Evolutionary conservation across 805 yeast species (phyloP).

Genomic region (Candida easanensis): DNA sequence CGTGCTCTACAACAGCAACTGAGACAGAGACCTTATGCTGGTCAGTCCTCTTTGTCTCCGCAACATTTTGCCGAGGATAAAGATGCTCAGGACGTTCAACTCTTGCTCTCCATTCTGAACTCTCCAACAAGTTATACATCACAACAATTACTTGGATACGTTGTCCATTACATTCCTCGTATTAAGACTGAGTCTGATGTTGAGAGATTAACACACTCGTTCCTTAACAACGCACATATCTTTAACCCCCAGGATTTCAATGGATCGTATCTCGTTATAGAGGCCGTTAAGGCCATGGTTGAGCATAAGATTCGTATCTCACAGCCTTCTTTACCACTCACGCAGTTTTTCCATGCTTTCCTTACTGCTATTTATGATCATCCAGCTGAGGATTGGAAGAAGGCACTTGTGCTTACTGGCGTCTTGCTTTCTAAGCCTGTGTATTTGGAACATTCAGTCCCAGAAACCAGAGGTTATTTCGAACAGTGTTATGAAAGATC

Average conservation of each 20-base stretch:
- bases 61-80: conserved; percentile 27
- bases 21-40: conserved; percentile 17
- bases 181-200: conserved; percentile 44
- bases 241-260: conserved; percentile 23
- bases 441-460: conserved; percentile 34
- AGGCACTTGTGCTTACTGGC: conserved; percentile 42
- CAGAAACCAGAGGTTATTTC: conserved; percentile 33
- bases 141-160: conserved; percentile 33
- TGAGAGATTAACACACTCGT: conserved; percentile 35
- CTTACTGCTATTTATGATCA: conserved; percentile 32
- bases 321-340: conserved; percentile 41
- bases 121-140: conserved; percentile 4
- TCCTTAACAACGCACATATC: conserved; percentile 35
- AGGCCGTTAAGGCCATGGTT: conserved; percentile 42
- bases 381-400: conserved; percentile 40
- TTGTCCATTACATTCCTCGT: conserved; percentile 43
- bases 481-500: conserved; percentile 33
- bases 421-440: conserved; percentile 33
- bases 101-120: conserved; percentile 23
- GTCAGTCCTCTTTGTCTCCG: conserved; percentile 34
- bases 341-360: conserved; percentile 36
- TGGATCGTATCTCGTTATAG: conserved; percentile 40
- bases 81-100: conserved; percentile 26
- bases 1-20: conserved; percentile 22
- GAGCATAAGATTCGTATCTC: conserved; percentile 44